phyloP scores from a whole-genome alignment of 352 stramenopile genomes.

The Phytophthora brassicae region DNA sequence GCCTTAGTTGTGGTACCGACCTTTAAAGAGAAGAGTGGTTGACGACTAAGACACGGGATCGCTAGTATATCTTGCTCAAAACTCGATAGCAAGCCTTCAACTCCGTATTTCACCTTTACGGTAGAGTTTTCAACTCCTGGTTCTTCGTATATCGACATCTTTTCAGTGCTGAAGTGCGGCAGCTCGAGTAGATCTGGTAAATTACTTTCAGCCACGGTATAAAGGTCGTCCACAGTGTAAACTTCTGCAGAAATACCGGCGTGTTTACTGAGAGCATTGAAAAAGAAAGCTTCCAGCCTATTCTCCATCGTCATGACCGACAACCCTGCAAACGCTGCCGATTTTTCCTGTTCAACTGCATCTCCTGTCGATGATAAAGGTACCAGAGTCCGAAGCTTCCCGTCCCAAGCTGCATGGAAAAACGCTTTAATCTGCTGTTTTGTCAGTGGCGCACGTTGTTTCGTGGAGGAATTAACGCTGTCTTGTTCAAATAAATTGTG shows the following conservation, averaged over 20 bases:
- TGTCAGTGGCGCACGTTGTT: constrained; percentile 16
- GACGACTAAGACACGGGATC: constrained; percentile 22
- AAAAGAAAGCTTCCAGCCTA: constrained; percentile 40
- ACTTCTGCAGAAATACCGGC: constrained; percentile 6
- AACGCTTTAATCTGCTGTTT: constrained; percentile 56
- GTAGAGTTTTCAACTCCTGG: background rate
- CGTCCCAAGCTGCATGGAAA: constrained; percentile 39
- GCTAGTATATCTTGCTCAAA: constrained; percentile 22
- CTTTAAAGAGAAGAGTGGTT: constrained; percentile 20
- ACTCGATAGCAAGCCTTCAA: background rate
- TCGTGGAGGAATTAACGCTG: constrained; percentile 1
- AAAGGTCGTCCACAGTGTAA: constrained; percentile 35
- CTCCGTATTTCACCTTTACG: background rate
- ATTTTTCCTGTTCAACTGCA: background rate
- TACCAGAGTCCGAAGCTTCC: constrained; percentile 24
- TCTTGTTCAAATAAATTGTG: constrained; percentile 8
- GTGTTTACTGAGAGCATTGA: constrained; percentile 19
- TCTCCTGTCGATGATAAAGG: background rate
- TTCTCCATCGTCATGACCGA: constrained; percentile 37
- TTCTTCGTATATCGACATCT: constrained; percentile 7
- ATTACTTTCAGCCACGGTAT: constrained; percentile 18
- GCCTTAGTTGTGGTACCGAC: background rate
- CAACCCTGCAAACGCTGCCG: constrained; percentile 4
- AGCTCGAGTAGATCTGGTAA: constrained; percentile 30
- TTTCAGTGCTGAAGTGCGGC: constrained; percentile 10